phyloP scores from a whole-genome alignment of 805 yeast genomes.

The Teunomyces aglyptinius region DNA sequence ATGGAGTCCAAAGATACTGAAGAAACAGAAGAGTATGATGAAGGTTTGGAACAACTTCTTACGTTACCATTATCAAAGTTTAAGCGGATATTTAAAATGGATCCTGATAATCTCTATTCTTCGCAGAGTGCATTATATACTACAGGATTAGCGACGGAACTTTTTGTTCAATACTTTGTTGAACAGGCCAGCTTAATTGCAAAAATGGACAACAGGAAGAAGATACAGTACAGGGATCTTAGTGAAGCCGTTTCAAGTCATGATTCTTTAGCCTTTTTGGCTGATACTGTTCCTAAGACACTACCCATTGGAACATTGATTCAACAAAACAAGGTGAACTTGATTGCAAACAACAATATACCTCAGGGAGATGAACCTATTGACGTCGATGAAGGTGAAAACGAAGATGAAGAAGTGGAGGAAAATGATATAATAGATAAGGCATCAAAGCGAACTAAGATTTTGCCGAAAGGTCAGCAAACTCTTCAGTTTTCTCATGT shows the following conservation, averaged over 20 bases:
- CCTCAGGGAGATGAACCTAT: neutral
- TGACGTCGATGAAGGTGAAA: slow-evolving; percentile 1
- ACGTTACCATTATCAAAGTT: slow-evolving; percentile 64
- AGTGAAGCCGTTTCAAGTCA: slow-evolving; percentile 58
- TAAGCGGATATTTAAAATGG: slow-evolving; percentile 70
- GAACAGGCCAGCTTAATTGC: slow-evolving; percentile 70
- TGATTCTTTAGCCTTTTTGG: slow-evolving; percentile 61
- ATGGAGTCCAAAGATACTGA: slow-evolving; percentile 8
- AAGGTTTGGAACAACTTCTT: slow-evolving; percentile 5
- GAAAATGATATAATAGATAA: slow-evolving; percentile 2
- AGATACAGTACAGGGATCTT: slow-evolving; percentile 68
- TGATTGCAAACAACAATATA: slow-evolving; percentile 8
- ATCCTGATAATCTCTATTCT: slow-evolving; percentile 67
- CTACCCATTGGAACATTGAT: slow-evolving; percentile 49
- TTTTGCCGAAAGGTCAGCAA: slow-evolving; percentile 37
- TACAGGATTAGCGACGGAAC: slow-evolving; percentile 74
- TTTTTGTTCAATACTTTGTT: slow-evolving; percentile 65
- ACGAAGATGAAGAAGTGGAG: slow-evolving; percentile 6
- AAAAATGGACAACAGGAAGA: slow-evolving; percentile 63
- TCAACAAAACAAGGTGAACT: slow-evolving; percentile 36
- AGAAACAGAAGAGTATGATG: slow-evolving; percentile 9
- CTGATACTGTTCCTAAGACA: slow-evolving; percentile 66
- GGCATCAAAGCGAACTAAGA: neutral
- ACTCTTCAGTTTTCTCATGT: slow-evolving; percentile 27
- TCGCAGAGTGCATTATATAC: slow-evolving; percentile 73